A percentile compares a stretch with the other conserved stretches of the same genome.
Evolutionary conservation across 768 basidiomycete genomes (phyloP).

Genomic region (Kwoniella bestiolae): DNA sequence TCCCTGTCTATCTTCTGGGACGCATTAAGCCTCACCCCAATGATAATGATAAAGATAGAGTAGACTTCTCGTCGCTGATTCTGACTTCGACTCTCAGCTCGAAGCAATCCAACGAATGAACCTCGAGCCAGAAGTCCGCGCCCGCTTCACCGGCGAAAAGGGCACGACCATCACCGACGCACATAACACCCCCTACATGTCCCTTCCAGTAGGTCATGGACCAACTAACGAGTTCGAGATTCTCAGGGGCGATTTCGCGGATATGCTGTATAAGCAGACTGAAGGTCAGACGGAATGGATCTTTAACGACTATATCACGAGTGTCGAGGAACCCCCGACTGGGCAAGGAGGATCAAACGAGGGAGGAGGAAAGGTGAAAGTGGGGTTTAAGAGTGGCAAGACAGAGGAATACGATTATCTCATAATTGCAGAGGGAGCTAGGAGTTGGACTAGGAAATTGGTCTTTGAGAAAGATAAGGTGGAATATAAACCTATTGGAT

Average conservation of each 20-base stretch:
- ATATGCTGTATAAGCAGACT: conserved; percentile 36
- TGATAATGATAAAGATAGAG: too few species aligned
- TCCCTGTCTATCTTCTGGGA: too few species aligned
- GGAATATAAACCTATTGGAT: conserved; percentile 18
- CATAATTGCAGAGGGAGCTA: conserved; percentile 42
- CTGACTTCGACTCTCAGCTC: not conserved
- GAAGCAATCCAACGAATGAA: conserved; percentile 42
- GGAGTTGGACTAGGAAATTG: conserved; percentile 19
- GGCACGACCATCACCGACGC: conserved; percentile 38
- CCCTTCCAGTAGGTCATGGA: conserved; percentile 22
- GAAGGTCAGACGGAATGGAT: conserved; percentile 28
- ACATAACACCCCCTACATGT: conserved; percentile 22
- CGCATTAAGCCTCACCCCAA: too few species aligned
- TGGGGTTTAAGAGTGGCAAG: conserved; percentile 38
- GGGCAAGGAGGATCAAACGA: conserved; percentile 28
- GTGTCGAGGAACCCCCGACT: too few species aligned
- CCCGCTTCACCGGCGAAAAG: conserved; percentile 32
- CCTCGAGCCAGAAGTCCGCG: conserved; percentile 23
- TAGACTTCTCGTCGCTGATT: not conserved
- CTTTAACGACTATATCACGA: conserved; percentile 38
- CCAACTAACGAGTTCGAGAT: conserved; percentile 50
- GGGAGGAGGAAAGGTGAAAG: conserved; percentile 21
- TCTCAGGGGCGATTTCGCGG: conserved; percentile 44
- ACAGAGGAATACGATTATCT: conserved; percentile 38
- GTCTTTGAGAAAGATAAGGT: conserved; percentile 9